These are phyloP conservation scores for Theileria equi DNA, from an alignment of 169 alveolate genomes.

Conservation along the genomic window DNA sequence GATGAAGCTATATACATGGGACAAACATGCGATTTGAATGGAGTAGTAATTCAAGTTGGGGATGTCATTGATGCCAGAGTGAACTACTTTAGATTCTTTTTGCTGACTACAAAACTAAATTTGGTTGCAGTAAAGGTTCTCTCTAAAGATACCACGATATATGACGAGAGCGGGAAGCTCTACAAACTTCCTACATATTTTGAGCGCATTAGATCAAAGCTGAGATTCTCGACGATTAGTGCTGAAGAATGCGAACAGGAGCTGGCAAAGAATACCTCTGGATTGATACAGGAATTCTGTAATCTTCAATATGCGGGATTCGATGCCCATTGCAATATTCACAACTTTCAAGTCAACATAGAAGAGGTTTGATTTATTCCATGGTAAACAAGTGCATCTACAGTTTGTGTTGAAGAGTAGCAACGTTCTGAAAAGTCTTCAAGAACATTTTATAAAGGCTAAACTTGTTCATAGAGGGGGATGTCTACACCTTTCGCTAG, in stretches of 20 bases:
- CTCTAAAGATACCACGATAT: background rate
- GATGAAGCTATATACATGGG: slow-evolving; percentile 16
- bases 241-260: background rate
- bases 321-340: slow-evolving; percentile 16
- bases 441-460: slow-evolving; percentile 8
- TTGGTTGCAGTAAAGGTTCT: slow-evolving; percentile 20
- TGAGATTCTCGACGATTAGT: slow-evolving; percentile 4
- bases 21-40: slow-evolving; percentile 46
- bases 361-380: slow-evolving; percentile 5
- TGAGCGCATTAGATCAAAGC: slow-evolving; percentile 1
- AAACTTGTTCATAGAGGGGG: slow-evolving; percentile 4
- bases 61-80: slow-evolving; percentile 8
- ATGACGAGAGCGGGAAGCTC: slow-evolving; percentile 6
- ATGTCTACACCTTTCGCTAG: background rate
- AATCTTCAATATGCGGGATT: slow-evolving; percentile 40
- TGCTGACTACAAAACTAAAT: slow-evolving; percentile 36
- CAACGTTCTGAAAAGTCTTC: slow-evolving; percentile 20
- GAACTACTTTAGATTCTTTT: slow-evolving; percentile 20
- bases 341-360: slow-evolving; percentile 32
- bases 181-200: background rate
- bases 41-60: slow-evolving; percentile 34
- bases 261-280: background rate
- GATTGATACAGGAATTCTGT: background rate
- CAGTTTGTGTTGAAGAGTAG: slow-evolving; percentile 26
- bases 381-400: background rate